Conservation (phyloP, 2,329 filamentous ascomycete genomes). For the Amphichorda felina region DNA sequence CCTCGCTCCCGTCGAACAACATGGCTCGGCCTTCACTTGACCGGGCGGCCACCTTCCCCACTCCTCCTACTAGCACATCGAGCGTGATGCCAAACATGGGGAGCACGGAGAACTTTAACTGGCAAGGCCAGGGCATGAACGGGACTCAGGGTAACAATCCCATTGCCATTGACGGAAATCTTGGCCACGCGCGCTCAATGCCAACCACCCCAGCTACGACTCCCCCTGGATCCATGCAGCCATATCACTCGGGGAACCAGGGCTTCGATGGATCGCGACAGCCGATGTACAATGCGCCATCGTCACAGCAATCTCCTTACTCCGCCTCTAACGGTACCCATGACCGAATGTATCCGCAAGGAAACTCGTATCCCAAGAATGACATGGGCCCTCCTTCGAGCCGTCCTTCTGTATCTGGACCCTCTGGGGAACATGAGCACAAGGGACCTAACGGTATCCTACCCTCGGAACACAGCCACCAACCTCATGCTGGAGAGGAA, state of each 20-base stretch:
- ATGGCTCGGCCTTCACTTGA: constrained; percentile 69
- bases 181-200: constrained; percentile 74
- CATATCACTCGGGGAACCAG: constrained; percentile 55
- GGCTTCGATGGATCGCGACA: constrained; percentile 66
- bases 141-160: constrained; percentile 53
- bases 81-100: constrained; percentile 68
- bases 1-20: constrained; percentile 52
- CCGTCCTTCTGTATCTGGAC: constrained; percentile 44
- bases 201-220: constrained; percentile 86
- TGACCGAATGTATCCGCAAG: constrained; percentile 57
- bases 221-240: constrained; percentile 71
- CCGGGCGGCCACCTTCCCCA: constrained; percentile 84
- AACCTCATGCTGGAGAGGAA: constrained; percentile 49
- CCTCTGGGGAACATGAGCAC: constrained; percentile 49
- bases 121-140: constrained; percentile 53
- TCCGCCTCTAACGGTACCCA: constrained; percentile 42
- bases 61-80: constrained; percentile 85
- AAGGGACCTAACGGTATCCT: constrained; percentile 58
- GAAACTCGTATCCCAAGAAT: constrained; percentile 61
- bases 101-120: constrained; percentile 68
- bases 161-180: constrained; percentile 61
- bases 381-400: constrained; percentile 78
- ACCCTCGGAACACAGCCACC: constrained; percentile 33
- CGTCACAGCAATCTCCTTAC: constrained; percentile 61
- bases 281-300: constrained; percentile 58